Evolutionary conservation across 805 yeast species (phyloP), one percentile per base, ranked within the genome.

Genomic region (Wickerhamomyces subpelliculosus): DNA sequence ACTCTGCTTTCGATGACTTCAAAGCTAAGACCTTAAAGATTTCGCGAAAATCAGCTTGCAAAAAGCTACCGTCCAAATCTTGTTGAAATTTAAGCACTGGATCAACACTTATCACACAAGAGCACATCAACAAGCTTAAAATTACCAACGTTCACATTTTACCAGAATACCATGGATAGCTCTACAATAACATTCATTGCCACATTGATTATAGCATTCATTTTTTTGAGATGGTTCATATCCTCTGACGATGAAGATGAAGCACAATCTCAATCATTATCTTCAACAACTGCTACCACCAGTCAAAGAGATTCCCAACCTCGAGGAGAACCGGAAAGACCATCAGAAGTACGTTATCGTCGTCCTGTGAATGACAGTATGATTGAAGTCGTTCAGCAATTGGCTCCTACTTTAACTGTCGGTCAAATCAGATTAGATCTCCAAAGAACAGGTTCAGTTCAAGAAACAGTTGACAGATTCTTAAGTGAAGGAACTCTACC

Each of bases 301-400:
- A 25, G 26, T 35, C 20, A 32, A 35, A 18, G 43, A 38, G 27
- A 33, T 28, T 33, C 32, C 16, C 34, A 35, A 29, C 33, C 19
- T 23, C 32, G 18, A 31, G 32, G 38, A 33, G 29, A n/a, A 19
- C 16, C 36, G n/a, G n/a, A n/a, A 27, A 26, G 37, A 41, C 24
- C 38, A 19, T 33, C 34, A 40, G 44, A 27, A 40, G 30, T 37
- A 25, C 47, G 45, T 32, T 39, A 40, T 32, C 64, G 70, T 34
- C 70, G 84, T 40, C 63, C 57, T 12, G 79, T 82, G 18, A 78
- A 81, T 4, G 67, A 65, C 5, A 75, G 73, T 40, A 90, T 90
- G 97, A 69, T 90, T 32, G 93, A 83, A 45, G 80, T 84, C 0
- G 96, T 90, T 2, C 84, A 78, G 48, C 78, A 87, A 30, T 67